Percentiles rank a stretch among this genome's conserved stretches.
Evolutionary conservation across 495 filamentous ascomycete genomes (phyloP).

Genomic region (Xylaria grammica): DNA sequence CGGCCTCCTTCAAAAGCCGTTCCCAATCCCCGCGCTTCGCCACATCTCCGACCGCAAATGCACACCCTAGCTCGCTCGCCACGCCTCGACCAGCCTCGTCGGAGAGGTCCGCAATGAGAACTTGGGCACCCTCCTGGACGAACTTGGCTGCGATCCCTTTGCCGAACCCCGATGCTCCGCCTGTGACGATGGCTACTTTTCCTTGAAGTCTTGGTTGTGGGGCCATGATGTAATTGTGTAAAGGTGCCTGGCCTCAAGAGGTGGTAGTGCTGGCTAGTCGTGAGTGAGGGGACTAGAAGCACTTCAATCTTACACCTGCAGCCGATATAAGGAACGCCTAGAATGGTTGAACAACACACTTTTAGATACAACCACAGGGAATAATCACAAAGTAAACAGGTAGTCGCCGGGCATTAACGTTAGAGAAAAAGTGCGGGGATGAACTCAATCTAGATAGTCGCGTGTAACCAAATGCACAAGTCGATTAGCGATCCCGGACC

Average conservation of each 20-base stretch:
- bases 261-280: neutral
- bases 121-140: conserved; percentile 61
- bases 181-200: conserved; percentile 58
- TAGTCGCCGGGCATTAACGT: too few species aligned
- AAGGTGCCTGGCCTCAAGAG: too few species aligned
- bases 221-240: conserved; percentile 30
- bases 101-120: conserved; percentile 66
- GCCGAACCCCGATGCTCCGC: conserved; percentile 66
- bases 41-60: conserved; percentile 58
- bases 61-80: conserved; percentile 42
- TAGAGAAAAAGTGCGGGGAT: neutral
- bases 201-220: conserved; percentile 41
- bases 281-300: neutral
- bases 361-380: too few species aligned
- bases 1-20: conserved; percentile 48
- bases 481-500: neutral
- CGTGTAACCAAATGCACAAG: neutral
- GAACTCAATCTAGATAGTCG: neutral
- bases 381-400: too few species aligned
- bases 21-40: conserved; percentile 58
- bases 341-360: too few species aligned
- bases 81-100: conserved; percentile 54
- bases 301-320: too few species aligned
- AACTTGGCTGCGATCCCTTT: conserved; percentile 62
- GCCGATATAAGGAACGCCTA: too few species aligned